Percentiles rank a stretch among this genome's conserved stretches.
phyloP scores from a whole-genome alignment of 139 green algal species.

The Tetratostichococcus sp. region DNA sequence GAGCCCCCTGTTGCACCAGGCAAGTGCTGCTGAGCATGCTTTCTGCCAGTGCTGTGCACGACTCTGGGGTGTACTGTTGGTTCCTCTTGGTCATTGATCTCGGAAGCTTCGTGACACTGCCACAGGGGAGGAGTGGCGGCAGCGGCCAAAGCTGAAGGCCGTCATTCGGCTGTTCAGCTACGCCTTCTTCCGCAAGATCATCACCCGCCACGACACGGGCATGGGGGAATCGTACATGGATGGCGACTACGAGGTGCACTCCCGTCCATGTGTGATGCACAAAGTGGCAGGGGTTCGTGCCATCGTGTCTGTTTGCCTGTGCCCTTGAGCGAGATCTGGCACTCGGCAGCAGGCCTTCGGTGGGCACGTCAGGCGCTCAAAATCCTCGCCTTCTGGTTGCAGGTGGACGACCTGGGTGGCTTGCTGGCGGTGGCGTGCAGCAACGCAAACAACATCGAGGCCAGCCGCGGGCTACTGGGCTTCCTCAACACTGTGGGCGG shows the following conservation, averaged over 20 bases:
- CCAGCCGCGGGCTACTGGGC: constrained; percentile 58
- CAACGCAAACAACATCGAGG: constrained; percentile 54
- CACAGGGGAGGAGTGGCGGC: constrained; percentile 57
- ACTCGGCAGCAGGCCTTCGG: neutral
- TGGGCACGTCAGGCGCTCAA: too few species aligned
- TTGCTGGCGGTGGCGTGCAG: constrained; percentile 67
- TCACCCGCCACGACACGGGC: constrained; percentile 77
- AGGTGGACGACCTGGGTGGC: constrained; percentile 56
- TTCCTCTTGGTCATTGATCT: too few species aligned
- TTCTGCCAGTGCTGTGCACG: too few species aligned
- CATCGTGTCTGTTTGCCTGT: too few species aligned
- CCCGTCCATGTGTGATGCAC: neutral
- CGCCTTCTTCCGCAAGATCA: constrained; percentile 74
- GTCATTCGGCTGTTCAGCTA: constrained; percentile 68
- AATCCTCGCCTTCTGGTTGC: neutral
- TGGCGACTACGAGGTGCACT: constrained; percentile 57
- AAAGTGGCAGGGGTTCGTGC: too few species aligned
- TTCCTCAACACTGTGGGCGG: constrained; percentile 78
- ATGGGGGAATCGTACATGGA: constrained; percentile 93
- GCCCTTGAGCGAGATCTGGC: too few species aligned
- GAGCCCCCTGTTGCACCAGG: constrained; percentile 2
- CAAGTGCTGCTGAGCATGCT: neutral
- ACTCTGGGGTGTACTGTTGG: too few species aligned
- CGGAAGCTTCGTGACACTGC: too few species aligned
- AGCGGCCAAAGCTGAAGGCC: constrained; percentile 35